Base-by-base conservation (phyloP, 208 protist species). In the Wallacemonas sp. region DNA sequence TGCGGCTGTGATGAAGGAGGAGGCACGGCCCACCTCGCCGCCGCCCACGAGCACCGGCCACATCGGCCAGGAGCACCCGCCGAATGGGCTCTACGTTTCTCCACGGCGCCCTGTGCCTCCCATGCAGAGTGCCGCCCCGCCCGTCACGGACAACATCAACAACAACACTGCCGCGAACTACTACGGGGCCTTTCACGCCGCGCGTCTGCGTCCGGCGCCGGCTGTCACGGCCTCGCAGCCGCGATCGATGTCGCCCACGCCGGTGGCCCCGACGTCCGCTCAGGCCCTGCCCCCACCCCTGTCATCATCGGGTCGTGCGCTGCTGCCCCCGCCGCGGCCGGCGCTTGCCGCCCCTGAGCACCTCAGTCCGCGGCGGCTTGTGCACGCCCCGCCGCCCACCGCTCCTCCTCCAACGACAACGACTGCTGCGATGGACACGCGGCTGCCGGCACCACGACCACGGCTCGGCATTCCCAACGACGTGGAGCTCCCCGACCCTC, bases 131-230 rank as follows among this genome's bases (percentile, higher is more conserved):
- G n/a, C n/a, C n/a, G n/a, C n/a, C n/a, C n/a, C n/a, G n/a, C n/a
- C n/a, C n/a, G n/a, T n/a, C n/a, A n/a, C 50, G 31, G n/a, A 16
- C 50, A 25, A 57, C 50, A 57, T 10, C 23, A 48, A 57, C 50
- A 57, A 38, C 31, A 61, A 61, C 54, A 10, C 16, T 8, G 4
- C 36, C 57, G 39, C 20, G 12, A 50, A 64, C 41, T 50, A 50
- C 28, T 64, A 64, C 36, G 42, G 36, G 8, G 36, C 42, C 39
- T 50, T 64, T 23, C 42, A 64, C 57, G 22, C 33, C 42, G 42
- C 57, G 29, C 42, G 36, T 4, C 36, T 46, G 39, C 36, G 57
- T 8, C 57, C 42, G 18, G 42, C 52, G 10, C 52, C 52, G 32
- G 52, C 22, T 8, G 52, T 59, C 36, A 41, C 36, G 36, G 36